Conservation (phyloP, 2,329 filamentous ascomycete species). For the Pezicula neosporulosa region DNA sequence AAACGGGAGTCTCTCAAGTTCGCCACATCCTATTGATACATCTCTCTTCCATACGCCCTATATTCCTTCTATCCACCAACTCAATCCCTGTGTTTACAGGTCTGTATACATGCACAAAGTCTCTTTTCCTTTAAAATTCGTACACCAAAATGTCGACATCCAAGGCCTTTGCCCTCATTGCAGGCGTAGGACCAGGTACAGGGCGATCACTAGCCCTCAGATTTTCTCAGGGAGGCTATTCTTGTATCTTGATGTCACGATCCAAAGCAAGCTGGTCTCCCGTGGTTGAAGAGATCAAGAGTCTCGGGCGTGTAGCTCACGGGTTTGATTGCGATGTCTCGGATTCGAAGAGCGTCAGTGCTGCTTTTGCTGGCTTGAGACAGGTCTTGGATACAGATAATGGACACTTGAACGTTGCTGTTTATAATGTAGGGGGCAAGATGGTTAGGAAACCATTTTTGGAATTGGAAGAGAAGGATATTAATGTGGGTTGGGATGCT, state of each 20-base stretch:
- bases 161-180: slow-evolving; percentile 61
- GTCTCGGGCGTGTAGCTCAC: slow-evolving; percentile 60
- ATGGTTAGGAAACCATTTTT: slow-evolving; percentile 51
- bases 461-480: slow-evolving; percentile 43
- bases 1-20: no score
- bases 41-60: no score
- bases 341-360: slow-evolving; percentile 43
- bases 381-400: slow-evolving; percentile 36
- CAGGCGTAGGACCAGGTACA: slow-evolving; percentile 66
- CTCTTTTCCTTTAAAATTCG: no score
- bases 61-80: no score
- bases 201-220: slow-evolving; percentile 45
- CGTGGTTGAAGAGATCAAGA: slow-evolving; percentile 64
- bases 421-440: slow-evolving; percentile 60
- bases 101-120: no score
- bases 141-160: not conserved
- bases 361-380: slow-evolving; percentile 43
- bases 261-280: slow-evolving; percentile 57
- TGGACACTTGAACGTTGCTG: slow-evolving; percentile 56
- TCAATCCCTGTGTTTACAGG: no score
- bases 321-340: slow-evolving; percentile 66
- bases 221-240: slow-evolving; percentile 57
- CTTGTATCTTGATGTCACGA: slow-evolving; percentile 68
- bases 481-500: slow-evolving; percentile 39
- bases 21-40: no score